Percentiles rank a stretch among this genome's conserved stretches.
These are phyloP conservation scores for Bruguiera parviflora DNA, from an alignment of 345 rosid genomes.

Conservation along the genomic window DNA sequence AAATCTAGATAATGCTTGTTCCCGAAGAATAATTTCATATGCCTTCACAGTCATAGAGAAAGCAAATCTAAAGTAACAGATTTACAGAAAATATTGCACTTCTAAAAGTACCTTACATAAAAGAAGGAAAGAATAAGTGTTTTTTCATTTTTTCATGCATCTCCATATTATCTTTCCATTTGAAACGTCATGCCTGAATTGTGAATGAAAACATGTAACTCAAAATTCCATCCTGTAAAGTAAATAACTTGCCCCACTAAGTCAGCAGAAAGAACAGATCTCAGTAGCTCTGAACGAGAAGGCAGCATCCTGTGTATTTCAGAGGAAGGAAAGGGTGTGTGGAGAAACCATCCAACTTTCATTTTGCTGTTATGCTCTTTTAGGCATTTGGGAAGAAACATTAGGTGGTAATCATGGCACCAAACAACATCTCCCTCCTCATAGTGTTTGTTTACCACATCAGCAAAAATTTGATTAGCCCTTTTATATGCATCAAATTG, in stretches of 20 bases:
- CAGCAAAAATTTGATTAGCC: constrained; percentile 61
- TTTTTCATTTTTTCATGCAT: too few species aligned
- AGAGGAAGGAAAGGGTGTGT: constrained; percentile 59
- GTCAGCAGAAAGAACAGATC: constrained; percentile 58
- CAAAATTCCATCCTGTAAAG: constrained; percentile 1
- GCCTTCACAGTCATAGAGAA: too few species aligned
- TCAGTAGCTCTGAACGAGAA: constrained; percentile 49
- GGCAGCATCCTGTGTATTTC: constrained; percentile 58
- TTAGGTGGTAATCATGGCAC: constrained; percentile 59
- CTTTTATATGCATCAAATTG: constrained; percentile 59
- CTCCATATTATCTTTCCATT: too few species aligned
- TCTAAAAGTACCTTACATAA: too few species aligned
- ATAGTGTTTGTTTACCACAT: constrained; percentile 44
- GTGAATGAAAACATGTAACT: background rate
- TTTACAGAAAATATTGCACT: too few species aligned
- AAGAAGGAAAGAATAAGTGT: too few species aligned
- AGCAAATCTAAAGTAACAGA: too few species aligned
- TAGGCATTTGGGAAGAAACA: constrained; percentile 54
- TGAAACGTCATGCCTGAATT: background rate
- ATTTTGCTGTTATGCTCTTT: constrained; percentile 41
- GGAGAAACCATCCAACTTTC: constrained; percentile 64
- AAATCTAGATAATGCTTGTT: too few species aligned
- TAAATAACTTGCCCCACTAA: constrained; percentile 44
- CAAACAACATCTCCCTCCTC: constrained; percentile 62
- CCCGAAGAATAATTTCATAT: too few species aligned